A percentile compares a stretch with the other conserved stretches of the same genome.
Evolutionary conservation across 345 rosid genomes (phyloP).

Genomic region (Gossypium longicalyx): DNA sequence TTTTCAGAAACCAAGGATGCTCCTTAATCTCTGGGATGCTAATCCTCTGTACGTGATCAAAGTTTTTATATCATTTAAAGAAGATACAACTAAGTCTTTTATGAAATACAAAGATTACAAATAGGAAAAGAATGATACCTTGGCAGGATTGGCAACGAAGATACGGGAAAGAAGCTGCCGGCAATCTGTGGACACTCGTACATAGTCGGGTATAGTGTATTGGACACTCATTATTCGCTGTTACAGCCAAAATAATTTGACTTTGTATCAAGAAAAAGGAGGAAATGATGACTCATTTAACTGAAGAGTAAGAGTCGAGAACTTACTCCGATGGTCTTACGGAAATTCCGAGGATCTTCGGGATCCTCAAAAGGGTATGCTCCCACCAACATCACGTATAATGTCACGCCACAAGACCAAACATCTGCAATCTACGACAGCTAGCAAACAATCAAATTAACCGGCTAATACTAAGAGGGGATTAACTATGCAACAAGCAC

Average conservation of each 20-base stretch:
- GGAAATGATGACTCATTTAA: not conserved
- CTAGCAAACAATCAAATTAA: not conserved
- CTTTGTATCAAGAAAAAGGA: not conserved
- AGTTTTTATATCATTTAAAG: not conserved
- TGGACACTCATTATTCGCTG: conserved; percentile 65
- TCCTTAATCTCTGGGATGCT: conserved; percentile 58
- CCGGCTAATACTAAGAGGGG: not conserved
- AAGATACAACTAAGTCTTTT: not conserved
- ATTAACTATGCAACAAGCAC: not conserved
- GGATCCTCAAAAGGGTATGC: conserved; percentile 77
- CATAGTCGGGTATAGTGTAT: conserved; percentile 67
- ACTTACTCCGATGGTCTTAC: conserved; percentile 63
- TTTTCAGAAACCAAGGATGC: conserved; percentile 66
- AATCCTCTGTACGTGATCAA: conserved; percentile 43
- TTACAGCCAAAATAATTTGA: not conserved
- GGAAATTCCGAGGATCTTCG: conserved; percentile 66
- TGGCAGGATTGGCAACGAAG: conserved; percentile 60
- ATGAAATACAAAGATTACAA: not conserved
- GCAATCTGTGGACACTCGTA: conserved; percentile 57
- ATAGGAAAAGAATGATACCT: conserved; percentile 32
- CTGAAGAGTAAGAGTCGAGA: not conserved
- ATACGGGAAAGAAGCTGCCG: conserved; percentile 53
- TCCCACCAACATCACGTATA: conserved; percentile 76
- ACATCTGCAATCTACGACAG: conserved; percentile 56
- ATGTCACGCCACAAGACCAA: conserved; percentile 79